These are phyloP conservation scores for Boletus fagicola DNA, from an alignment of 768 basidiomycete species.

Conservation along the genomic window DNA sequence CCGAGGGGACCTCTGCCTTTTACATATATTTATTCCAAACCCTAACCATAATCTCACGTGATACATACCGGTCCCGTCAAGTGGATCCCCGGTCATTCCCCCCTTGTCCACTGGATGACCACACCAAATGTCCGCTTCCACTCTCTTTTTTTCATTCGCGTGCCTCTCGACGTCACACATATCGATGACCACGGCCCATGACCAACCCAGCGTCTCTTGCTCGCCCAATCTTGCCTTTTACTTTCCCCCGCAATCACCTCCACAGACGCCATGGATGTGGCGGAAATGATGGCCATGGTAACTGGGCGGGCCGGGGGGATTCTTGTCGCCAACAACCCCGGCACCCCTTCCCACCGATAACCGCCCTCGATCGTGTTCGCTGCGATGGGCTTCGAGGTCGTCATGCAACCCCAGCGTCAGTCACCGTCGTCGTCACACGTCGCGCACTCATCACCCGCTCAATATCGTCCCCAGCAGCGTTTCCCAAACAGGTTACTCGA, in stretches of 20 bases:
- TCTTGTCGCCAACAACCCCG: background rate
- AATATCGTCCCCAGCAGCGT: background rate
- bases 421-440: slow-evolving; percentile 4
- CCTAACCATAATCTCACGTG: slow-evolving; percentile 27
- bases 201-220: slow-evolving; percentile 6
- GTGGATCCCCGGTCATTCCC: background rate
- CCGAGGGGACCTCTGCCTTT: slow-evolving; percentile 14
- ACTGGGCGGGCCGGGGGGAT: background rate
- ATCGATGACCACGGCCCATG: slow-evolving; percentile 13
- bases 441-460: background rate
- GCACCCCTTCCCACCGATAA: slow-evolving; percentile 6
- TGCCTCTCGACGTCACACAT: background rate
- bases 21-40: slow-evolving; percentile 26
- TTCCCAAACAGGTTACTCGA: background rate
- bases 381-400: slow-evolving; percentile 16
- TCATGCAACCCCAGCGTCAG: slow-evolving; percentile 13
- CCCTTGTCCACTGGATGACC: too few relatives aligned
- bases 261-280: background rate
- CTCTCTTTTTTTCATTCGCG: background rate
- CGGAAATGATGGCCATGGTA: slow-evolving; percentile 17
- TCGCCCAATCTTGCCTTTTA: background rate
- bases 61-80: slow-evolving; percentile 12
- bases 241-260: background rate
- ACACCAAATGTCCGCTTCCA: background rate
- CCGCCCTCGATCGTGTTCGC: slow-evolving; percentile 19